These are phyloP conservation scores for Candida caryicola DNA, from an alignment of 805 yeast genomes.

Conservation along the genomic window DNA sequence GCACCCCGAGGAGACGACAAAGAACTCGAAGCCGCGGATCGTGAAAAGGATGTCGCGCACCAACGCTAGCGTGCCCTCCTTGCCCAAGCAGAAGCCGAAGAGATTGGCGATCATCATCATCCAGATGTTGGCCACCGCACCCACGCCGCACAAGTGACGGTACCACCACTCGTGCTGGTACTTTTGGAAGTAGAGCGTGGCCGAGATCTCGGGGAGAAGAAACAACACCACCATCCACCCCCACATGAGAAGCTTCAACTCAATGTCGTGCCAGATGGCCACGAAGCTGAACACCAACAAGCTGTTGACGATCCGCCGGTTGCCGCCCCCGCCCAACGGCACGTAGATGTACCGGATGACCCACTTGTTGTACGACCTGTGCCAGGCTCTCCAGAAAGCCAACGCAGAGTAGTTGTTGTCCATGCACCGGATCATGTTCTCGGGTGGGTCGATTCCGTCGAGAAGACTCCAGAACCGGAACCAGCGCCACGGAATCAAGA, in stretches of 20 bases:
- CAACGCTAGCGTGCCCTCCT: slow-evolving; percentile 73
- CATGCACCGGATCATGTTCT: slow-evolving; percentile 95
- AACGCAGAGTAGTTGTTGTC: slow-evolving; percentile 89
- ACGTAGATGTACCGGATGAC: slow-evolving; percentile 82
- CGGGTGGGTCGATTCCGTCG: slow-evolving; percentile 97
- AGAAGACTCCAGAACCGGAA: slow-evolving; percentile 88
- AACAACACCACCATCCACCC: slow-evolving; percentile 92
- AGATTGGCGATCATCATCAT: slow-evolving; percentile 97
- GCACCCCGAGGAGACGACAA: slow-evolving; percentile 57
- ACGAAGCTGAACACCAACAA: slow-evolving; percentile 90
- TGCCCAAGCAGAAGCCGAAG: slow-evolving; percentile 91
- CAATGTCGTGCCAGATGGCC: slow-evolving; percentile 98
- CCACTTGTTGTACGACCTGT: slow-evolving; percentile 89
- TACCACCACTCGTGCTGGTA: slow-evolving; percentile 60
- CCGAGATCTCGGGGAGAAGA: slow-evolving; percentile 78
- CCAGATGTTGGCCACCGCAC: slow-evolving; percentile 90
- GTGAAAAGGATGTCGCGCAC: slow-evolving; percentile 73
- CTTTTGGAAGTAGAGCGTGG: slow-evolving; percentile 44
- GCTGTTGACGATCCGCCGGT: slow-evolving; percentile 68
- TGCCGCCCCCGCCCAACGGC: slow-evolving; percentile 82
- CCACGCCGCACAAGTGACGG: slow-evolving; percentile 78
- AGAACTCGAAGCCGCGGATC: slow-evolving; percentile 60
- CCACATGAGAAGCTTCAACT: slow-evolving; percentile 83
- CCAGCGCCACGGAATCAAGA: slow-evolving; percentile 93
- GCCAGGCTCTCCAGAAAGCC: slow-evolving; percentile 99